phyloP scores from a whole-genome alignment of 768 basidiomycete genomes.

The Tricholoma sp. region DNA sequence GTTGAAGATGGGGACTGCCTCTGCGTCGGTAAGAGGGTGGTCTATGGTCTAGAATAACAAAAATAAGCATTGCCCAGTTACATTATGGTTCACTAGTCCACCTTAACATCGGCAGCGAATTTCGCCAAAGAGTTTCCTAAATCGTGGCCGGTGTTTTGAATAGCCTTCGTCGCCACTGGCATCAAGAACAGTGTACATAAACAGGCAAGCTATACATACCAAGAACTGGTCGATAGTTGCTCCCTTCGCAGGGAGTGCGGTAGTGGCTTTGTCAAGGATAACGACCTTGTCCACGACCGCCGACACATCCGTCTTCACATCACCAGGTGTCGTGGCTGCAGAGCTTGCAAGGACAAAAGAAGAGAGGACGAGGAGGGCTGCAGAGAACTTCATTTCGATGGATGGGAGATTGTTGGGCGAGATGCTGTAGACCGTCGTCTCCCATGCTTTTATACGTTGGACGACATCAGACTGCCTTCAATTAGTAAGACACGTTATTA shows the following conservation, averaged over 20 bases:
- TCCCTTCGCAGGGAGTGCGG: background rate
- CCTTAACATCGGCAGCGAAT: background rate
- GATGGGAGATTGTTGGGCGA: background rate
- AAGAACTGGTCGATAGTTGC: background rate
- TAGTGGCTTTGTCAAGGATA: background rate
- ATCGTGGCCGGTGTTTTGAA: background rate
- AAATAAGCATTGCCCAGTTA: background rate
- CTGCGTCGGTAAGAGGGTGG: background rate
- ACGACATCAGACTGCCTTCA: background rate
- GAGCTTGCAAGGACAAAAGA: background rate
- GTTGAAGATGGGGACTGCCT: background rate
- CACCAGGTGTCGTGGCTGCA: background rate
- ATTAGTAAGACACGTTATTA: background rate
- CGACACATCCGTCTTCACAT: background rate
- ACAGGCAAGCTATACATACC: background rate
- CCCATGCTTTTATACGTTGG: background rate
- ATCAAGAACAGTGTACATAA: background rate
- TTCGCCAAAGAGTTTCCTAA: background rate
- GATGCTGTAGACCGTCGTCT: background rate
- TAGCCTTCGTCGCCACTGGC: background rate
- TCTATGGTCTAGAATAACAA: background rate
- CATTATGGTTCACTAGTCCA: background rate
- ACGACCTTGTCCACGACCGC: background rate
- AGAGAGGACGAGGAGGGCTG: background rate
- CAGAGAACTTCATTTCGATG: background rate